Percentiles rank a stretch among this genome's conserved stretches.
Conservation (phyloP, 2,329 filamentous ascomycete genomes). For the Fusarium veterinarium region DNA sequence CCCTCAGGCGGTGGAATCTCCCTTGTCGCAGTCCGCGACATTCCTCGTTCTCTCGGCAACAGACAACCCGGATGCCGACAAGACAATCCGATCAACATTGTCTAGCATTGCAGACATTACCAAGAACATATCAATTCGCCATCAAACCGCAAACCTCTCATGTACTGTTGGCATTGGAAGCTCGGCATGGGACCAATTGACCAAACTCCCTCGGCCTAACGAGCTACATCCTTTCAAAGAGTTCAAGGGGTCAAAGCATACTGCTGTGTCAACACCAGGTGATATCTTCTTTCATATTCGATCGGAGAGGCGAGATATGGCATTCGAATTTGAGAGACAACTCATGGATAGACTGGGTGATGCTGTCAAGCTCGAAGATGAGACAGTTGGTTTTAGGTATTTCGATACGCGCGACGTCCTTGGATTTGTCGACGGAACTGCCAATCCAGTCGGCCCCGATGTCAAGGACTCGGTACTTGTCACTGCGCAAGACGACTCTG, state of each 20-base stretch:
- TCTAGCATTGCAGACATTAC: slow-evolving; percentile 57
- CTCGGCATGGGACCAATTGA: slow-evolving; percentile 61
- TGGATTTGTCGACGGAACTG: slow-evolving; percentile 70
- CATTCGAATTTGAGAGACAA: slow-evolving; percentile 69
- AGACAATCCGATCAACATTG: slow-evolving; percentile 57
- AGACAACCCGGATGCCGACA: slow-evolving; percentile 49
- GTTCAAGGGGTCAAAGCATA: slow-evolving; percentile 60
- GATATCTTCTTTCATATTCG: slow-evolving; percentile 70
- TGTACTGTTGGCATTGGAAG: slow-evolving; percentile 68
- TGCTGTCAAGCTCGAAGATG: slow-evolving; percentile 60
- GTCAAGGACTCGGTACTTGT: slow-evolving; percentile 58
- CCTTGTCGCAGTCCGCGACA: slow-evolving; percentile 63
- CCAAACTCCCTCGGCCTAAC: slow-evolving; percentile 55
- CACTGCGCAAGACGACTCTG: slow-evolving; percentile 53
- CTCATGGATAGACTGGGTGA: slow-evolving; percentile 61
- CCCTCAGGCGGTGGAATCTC: slow-evolving; percentile 59
- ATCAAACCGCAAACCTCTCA: slow-evolving; percentile 56
- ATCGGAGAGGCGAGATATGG: slow-evolving; percentile 65
- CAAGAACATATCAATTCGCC: slow-evolving; percentile 66
- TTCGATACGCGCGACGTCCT: slow-evolving; percentile 69
- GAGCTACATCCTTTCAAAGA: slow-evolving; percentile 64
- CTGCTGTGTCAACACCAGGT: slow-evolving; percentile 65
- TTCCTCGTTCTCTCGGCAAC: slow-evolving; percentile 63
- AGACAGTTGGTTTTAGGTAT: slow-evolving; percentile 68
- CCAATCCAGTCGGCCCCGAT: slow-evolving; percentile 63